Conservation (phyloP, 192 early-diverging fungal genomes). For the Chytriomyces sp. region DNA sequence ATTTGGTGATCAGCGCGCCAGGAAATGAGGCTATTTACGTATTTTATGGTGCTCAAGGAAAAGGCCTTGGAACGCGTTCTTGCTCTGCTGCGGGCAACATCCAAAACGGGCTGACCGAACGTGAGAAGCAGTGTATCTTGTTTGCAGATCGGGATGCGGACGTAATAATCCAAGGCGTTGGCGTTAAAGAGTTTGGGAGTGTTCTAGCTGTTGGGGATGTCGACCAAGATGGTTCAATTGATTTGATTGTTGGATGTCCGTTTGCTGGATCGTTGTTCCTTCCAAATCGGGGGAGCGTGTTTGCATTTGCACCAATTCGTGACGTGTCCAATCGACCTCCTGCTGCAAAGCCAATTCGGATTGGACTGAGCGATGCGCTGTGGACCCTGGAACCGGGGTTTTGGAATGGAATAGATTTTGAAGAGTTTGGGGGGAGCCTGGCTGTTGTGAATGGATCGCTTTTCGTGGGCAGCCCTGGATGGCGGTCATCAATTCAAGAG, state of each 20-base stretch:
- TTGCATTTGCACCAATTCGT: constrained; percentile 14
- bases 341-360: not conserved
- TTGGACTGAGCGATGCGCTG: constrained; percentile 6
- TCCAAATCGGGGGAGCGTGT: constrained; percentile 28
- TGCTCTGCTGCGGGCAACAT: not conserved
- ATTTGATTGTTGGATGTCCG: constrained; percentile 34
- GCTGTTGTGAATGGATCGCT: constrained; percentile 2
- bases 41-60: constrained; percentile 21
- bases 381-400: constrained; percentile 6
- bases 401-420: not conserved
- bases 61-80: not conserved
- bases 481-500: not conserved
- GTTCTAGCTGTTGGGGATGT: constrained; percentile 24
- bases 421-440: constrained; percentile 27
- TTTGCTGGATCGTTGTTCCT: not conserved
- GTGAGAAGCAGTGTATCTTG: not conserved
- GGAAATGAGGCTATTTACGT: constrained; percentile 28
- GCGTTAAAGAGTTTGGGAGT: constrained; percentile 17
- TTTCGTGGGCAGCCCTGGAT: constrained; percentile 29
- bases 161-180: constrained; percentile 20
- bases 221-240: constrained; percentile 18
- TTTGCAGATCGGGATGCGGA: constrained; percentile 20
- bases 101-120: not conserved
- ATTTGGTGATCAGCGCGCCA: constrained; percentile 77
- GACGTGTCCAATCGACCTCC: too few species aligned